Base-by-base conservation (phyloP, 2,329 filamentous ascomycete species). In the Diaporthe vaccinii region DNA sequence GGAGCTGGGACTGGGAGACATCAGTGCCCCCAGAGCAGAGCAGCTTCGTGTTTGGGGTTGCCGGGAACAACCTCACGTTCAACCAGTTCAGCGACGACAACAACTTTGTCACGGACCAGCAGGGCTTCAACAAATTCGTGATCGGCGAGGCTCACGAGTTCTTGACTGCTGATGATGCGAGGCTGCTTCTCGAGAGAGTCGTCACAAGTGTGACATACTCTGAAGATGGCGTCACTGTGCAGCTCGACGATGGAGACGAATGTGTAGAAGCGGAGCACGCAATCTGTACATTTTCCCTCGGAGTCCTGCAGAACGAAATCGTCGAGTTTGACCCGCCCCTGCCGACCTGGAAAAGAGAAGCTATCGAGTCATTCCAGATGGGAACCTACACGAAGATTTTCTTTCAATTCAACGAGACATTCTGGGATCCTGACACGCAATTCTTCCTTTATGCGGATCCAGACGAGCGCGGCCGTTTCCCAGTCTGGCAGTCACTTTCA, bases 1-100 rank as follows among this genome's bases (percentile, higher is more conserved):
- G 53, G 53, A 57, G 53, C 53, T 57, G 53, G 53, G 53, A 57
- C 53, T 57, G 53, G 53, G 53, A 57, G 20, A 57, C 53, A 57
- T 7, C 53, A 22, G 2, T 7, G 5, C 53, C 53, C 15, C 53
- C 53, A 28, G 53, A 57, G 28, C 53, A 57, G 53, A 57, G 53
- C 53, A 57, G 53, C 14, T 57, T 57, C 17, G 28, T 34, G 17
- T 57, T 57, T 20, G 53, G 28, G 1, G 53, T 57, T 34, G 53
- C 53, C 15, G 53, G 53, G 17, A 57, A 57, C 6, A 57, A 57
- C 28, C 53, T 57, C 28, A 57, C 53, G 7, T 57, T 57, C 53
- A 57, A 57, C 53, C 53, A 57, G 53, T 57, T 57, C 53, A 57
- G 53, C 17, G 53, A 57, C 28, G 53, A 57, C 28, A 57, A 57